phyloP scores from a whole-genome alignment of 192 early-diverging fungal genomes.

The Backusella macrospora region DNA sequence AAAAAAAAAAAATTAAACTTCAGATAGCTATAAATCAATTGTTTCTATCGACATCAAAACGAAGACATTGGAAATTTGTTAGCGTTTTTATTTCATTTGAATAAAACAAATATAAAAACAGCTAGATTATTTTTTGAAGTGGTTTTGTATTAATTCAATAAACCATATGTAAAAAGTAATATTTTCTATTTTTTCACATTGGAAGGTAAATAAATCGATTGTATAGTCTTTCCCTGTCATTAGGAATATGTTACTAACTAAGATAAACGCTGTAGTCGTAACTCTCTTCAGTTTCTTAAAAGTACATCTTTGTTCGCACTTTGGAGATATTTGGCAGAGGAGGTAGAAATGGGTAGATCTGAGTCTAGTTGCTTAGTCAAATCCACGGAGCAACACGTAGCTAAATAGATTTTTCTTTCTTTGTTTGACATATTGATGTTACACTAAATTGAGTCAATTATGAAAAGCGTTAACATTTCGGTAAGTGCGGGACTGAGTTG shows the following conservation, averaged over 20 bases:
- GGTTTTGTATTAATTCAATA: background rate
- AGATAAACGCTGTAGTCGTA: background rate
- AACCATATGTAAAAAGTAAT: background rate
- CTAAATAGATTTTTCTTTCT: background rate
- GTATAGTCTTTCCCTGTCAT: background rate
- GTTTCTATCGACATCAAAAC: background rate
- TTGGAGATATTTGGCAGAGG: background rate
- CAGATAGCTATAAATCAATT: background rate
- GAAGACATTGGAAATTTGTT: background rate
- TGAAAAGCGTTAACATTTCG: background rate
- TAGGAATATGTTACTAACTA: background rate
- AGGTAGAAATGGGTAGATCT: background rate
- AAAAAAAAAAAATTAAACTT: too few species aligned
- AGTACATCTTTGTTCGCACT: background rate
- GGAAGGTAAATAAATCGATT: background rate
- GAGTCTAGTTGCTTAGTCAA: conserved; percentile 6
- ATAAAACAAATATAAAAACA: background rate
- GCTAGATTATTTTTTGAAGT: background rate
- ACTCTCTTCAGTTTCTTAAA: background rate
- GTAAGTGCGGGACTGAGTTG: conserved; percentile 5
- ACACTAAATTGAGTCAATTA: background rate
- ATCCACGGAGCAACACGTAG: background rate
- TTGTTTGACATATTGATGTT: background rate
- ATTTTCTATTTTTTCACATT: background rate
- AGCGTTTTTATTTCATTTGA: background rate